These are phyloP conservation scores for Fonsecaea erecta DNA, from an alignment of 2,329 filamentous ascomycete genomes.

Conservation along the genomic window DNA sequence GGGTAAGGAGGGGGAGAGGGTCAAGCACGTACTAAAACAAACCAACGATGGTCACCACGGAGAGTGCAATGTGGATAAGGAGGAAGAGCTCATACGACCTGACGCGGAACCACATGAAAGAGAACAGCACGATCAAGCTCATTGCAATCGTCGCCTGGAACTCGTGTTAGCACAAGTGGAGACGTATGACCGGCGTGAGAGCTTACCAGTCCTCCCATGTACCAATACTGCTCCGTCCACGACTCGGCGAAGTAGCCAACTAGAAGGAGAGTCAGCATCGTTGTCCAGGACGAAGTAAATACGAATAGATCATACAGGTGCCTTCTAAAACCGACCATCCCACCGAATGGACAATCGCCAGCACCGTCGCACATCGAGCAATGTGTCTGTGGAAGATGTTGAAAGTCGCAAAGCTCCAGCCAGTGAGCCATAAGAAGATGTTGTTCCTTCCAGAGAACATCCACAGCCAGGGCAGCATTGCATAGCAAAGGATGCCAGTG, in stretches of 20 bases:
- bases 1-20: neutral
- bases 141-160: constrained; percentile 39
- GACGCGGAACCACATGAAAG: constrained; percentile 52
- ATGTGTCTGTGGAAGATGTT: constrained; percentile 71
- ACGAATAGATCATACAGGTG: constrained; percentile 13
- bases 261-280: constrained; percentile 16
- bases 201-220: constrained; percentile 45
- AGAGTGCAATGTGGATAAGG: constrained; percentile 47
- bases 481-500: constrained; percentile 67
- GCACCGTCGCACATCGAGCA: constrained; percentile 64
- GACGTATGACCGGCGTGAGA: neutral
- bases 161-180: constrained; percentile 2
- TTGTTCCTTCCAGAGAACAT: constrained; percentile 71
- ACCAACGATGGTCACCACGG: constrained; percentile 49
- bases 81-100: constrained; percentile 52
- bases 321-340: constrained; percentile 55
- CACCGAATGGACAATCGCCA: constrained; percentile 67
- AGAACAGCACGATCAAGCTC: constrained; percentile 51
- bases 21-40: constrained; percentile 52
- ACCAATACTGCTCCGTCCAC: constrained; percentile 47
- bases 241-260: constrained; percentile 15
- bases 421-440: constrained; percentile 67
- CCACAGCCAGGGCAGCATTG: constrained; percentile 68
- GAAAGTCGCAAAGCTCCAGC: constrained; percentile 70
- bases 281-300: neutral